A percentile compares a stretch with the other conserved stretches of the same genome.
These are phyloP conservation scores for Pythium dissimile DNA, from an alignment of 352 stramenopile species.

Conservation along the genomic window DNA sequence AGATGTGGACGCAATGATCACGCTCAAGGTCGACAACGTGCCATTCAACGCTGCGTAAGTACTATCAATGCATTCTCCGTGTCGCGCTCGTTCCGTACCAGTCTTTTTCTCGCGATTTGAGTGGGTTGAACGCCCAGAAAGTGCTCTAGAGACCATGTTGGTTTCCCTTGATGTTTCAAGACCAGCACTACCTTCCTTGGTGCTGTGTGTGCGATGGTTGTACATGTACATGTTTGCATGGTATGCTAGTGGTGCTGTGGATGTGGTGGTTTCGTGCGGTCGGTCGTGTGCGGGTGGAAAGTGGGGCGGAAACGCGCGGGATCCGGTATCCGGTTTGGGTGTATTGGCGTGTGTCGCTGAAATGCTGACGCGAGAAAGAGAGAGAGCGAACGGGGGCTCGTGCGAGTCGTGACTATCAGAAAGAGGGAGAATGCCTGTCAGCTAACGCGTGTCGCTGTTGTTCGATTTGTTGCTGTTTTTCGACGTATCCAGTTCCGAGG, in stretches of 20 bases:
- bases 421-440: conserved; percentile 11
- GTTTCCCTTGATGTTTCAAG: background rate
- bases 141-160: background rate
- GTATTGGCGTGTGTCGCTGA: conserved; percentile 1
- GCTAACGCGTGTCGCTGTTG: conserved; percentile 21
- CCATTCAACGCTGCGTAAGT: conserved; percentile 70
- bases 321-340: no score
- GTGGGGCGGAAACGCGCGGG: background rate
- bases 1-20: conserved; percentile 81
- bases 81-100: conserved; percentile 10
- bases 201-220: conserved; percentile 1
- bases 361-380: conserved; percentile 6
- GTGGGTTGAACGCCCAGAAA: background rate
- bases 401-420: background rate
- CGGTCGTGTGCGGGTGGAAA: background rate
- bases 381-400: conserved; percentile 14
- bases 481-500: conserved; percentile 13
- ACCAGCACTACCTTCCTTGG: no score
- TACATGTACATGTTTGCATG: background rate
- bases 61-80: background rate
- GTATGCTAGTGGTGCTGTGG: background rate
- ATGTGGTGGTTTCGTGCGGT: conserved; percentile 1
- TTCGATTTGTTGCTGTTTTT: conserved; percentile 11
- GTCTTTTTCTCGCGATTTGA: conserved; percentile 11
- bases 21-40: conserved; percentile 89